These are phyloP conservation scores for Exophiala mesophila DNA, from an alignment of 2,329 filamentous ascomycete genomes.

Conservation along the genomic window DNA sequence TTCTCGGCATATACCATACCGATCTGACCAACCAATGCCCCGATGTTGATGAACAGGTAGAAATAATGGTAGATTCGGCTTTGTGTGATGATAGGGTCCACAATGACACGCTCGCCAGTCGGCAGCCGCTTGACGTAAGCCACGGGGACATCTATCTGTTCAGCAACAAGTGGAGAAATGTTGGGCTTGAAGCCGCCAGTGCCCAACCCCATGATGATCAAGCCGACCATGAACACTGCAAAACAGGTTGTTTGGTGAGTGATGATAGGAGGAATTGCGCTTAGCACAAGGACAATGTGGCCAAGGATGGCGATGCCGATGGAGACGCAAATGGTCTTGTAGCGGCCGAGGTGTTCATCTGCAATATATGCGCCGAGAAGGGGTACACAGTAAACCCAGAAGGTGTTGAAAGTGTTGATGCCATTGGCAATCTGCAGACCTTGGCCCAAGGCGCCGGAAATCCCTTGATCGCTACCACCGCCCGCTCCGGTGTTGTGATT, in stretches of 20 bases:
- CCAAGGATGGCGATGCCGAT: slow-evolving; percentile 34
- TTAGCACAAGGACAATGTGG: slow-evolving; percentile 26
- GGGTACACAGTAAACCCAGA: slow-evolving; percentile 43
- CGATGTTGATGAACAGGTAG: slow-evolving; percentile 65
- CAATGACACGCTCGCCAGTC: slow-evolving; percentile 62
- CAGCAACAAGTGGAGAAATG: slow-evolving; percentile 65
- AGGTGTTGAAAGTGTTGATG: slow-evolving; percentile 53
- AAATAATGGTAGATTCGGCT: slow-evolving; percentile 65
- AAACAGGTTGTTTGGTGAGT: slow-evolving; percentile 26
- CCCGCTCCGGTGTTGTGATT: slow-evolving; percentile 43
- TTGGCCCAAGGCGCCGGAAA: slow-evolving; percentile 51
- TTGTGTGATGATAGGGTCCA: slow-evolving; percentile 64
- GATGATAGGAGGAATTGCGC: slow-evolving; percentile 25
- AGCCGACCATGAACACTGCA: slow-evolving; percentile 27
- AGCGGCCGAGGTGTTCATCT: slow-evolving; percentile 52
- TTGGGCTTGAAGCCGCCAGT: slow-evolving; percentile 76
- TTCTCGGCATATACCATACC: slow-evolving; percentile 69
- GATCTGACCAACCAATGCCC: slow-evolving; percentile 57
- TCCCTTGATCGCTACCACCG: slow-evolving; percentile 40
- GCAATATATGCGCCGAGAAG: slow-evolving; percentile 34
- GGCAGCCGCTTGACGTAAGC: slow-evolving; percentile 53
- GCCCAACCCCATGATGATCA: slow-evolving; percentile 36
- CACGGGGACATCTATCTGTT: slow-evolving; percentile 59
- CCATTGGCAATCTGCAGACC: slow-evolving; percentile 53
- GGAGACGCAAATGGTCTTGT: slow-evolving; percentile 33